Conservation (phyloP, 106 monocot species). For the Dioscorea dumetorum region DNA sequence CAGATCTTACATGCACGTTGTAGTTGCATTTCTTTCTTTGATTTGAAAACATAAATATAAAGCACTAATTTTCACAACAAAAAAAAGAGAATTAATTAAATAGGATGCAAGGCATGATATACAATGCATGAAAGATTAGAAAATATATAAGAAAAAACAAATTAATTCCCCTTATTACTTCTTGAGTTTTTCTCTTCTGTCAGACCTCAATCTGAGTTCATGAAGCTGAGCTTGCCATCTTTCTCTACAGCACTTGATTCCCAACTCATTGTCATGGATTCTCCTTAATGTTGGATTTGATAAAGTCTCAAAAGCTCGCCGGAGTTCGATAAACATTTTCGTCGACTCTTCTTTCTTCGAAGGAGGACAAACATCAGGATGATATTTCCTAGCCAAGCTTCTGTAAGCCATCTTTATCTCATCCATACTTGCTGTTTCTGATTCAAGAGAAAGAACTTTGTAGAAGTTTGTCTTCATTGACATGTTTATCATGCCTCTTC, state of each 20-base stretch:
- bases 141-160: no score
- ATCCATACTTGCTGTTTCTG: background rate
- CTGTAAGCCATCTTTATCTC: background rate
- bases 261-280: background rate
- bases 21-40: no score
- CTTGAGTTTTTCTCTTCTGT: background rate
- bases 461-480: no score
- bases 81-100: no score
- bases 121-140: no score
- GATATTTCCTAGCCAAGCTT: background rate
- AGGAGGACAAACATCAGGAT: slow-evolving; percentile 1
- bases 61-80: no score
- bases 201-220: background rate
- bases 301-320: background rate
- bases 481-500: no score
- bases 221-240: background rate
- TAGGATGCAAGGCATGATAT: no score
- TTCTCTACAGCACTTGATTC: background rate
- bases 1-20: no score
- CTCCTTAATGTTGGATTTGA: background rate
- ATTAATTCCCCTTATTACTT: no score
- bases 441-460: no score
- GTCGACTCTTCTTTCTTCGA: background rate
- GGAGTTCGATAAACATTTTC: background rate
- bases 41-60: no score